Evolutionary conservation across 306 rosid species (phyloP).

Genomic region (Prunus armeniaca): DNA sequence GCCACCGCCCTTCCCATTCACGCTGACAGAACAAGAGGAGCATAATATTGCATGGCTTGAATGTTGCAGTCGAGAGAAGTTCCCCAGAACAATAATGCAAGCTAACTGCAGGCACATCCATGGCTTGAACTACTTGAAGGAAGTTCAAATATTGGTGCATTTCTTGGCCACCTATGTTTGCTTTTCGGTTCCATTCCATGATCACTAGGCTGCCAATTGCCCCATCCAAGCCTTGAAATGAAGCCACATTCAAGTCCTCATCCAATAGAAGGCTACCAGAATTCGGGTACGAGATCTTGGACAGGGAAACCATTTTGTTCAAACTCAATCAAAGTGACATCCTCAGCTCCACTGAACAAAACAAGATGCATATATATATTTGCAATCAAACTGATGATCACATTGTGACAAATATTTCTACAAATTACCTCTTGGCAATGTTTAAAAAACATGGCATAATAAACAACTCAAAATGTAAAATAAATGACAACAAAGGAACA

Average conservation of each 20-base stretch:
- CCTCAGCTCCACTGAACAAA: slow-evolving; percentile 19
- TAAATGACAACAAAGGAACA: neutral
- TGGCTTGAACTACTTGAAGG: neutral
- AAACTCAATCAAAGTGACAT: neutral
- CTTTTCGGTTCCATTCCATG: neutral
- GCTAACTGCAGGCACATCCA: neutral
- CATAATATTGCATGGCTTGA: neutral
- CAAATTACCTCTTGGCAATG: neutral
- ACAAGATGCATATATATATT: neutral
- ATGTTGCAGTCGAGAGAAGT: neutral
- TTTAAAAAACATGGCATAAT: neutral
- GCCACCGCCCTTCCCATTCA: neutral
- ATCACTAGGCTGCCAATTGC: neutral
- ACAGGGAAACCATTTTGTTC: neutral
- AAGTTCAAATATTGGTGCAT: neutral
- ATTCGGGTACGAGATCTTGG: neutral
- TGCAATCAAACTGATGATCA: neutral
- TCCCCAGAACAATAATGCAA: neutral
- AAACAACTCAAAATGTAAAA: neutral
- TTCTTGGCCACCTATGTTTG: slow-evolving; percentile 7
- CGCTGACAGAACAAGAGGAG: neutral
- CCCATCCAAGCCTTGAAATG: neutral
- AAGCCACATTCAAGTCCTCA: neutral
- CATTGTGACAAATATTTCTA: neutral
- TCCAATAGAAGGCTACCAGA: neutral